Evolutionary conservation across 495 filamentous ascomycete genomes (phyloP), one percentile per base, ranked within the genome.

Genomic region (Penicillium roqueforti): DNA sequence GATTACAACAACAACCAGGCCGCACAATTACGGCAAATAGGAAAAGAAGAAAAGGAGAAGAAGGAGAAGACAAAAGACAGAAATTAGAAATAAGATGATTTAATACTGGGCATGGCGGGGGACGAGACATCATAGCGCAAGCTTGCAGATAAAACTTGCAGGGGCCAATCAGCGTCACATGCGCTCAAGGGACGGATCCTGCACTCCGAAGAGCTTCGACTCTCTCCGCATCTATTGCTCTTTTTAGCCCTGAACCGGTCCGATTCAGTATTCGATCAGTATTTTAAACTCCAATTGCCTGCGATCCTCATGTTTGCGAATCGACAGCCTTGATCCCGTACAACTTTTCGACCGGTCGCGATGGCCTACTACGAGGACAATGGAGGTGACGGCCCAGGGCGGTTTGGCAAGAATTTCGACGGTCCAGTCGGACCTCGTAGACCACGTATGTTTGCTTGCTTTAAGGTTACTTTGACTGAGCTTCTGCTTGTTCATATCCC

Each of bases 311-410:
- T 45, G 42, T 19, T 19, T 6, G 42, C 16, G 3, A 26, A 28
- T 16, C n/a, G 42, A 45, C 4, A 29, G 42, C n/a, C 28, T 47
- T 47, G 44, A 47, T 34, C 44, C 19, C 4, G 10, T 23, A 47
- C 13, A 38, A 22, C 46, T 37, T 49, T 25, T 49, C 9, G 9
- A 42, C 14, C 34, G 23, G 54, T 57, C 58, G 53, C 56, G 29
- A 77, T 77, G 74, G 68, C 73, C 48, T 73, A 63, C 39, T 75
- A 74, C 57, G 74, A 77, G 9, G 74, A 77, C 23, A 51, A 65
- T 57, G 71, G 66, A 8, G 68, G 63, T 16, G 73, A 77, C 34
- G 52, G 58, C 54, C 70, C 63, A 55, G 71, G 70, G 25, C 62
- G 70, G 51, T 60, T 58, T 28, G 65, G 59, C 20, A 73, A 72